These are phyloP conservation scores for Dendrobium nobile DNA, from an alignment of 106 monocot genomes.

Conservation along the genomic window DNA sequence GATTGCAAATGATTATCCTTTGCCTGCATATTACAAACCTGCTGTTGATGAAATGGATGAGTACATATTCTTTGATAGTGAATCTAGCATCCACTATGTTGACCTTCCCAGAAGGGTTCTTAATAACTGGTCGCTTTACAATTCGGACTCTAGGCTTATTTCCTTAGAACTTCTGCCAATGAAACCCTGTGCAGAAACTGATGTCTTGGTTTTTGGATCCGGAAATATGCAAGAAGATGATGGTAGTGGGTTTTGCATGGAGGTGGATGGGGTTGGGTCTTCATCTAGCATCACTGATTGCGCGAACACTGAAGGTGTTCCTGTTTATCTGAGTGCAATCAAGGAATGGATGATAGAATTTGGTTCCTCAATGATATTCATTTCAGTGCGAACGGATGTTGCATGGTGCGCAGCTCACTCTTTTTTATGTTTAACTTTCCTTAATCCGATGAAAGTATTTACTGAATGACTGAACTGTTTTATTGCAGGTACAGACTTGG, in stretches of 20 bases:
- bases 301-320: slow-evolving; percentile 55
- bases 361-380: slow-evolving; percentile 85
- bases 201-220: slow-evolving; percentile 83
- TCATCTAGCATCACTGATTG: slow-evolving; percentile 35
- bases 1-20: slow-evolving; percentile 93
- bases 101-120: slow-evolving; percentile 85
- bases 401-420: slow-evolving; percentile 52
- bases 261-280: slow-evolving; percentile 31
- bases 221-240: slow-evolving; percentile 93
- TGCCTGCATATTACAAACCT: slow-evolving; percentile 92
- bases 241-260: slow-evolving; percentile 70
- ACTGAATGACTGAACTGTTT: background rate
- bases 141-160: slow-evolving; percentile 91
- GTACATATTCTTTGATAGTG: slow-evolving; percentile 73
- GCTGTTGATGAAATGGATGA: slow-evolving; percentile 81
- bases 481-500: slow-evolving; percentile 86
- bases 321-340: slow-evolving; percentile 79
- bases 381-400: slow-evolving; percentile 85
- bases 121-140: slow-evolving; percentile 85
- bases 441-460: background rate
- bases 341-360: slow-evolving; percentile 99
- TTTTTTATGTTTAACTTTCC: background rate
- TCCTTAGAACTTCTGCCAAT: slow-evolving; percentile 88
- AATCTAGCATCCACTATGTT: slow-evolving; percentile 33
- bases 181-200: slow-evolving; percentile 85